These are phyloP conservation scores for Penicillium robsamsonii DNA, from an alignment of 495 filamentous ascomycete genomes.

Conservation along the genomic window DNA sequence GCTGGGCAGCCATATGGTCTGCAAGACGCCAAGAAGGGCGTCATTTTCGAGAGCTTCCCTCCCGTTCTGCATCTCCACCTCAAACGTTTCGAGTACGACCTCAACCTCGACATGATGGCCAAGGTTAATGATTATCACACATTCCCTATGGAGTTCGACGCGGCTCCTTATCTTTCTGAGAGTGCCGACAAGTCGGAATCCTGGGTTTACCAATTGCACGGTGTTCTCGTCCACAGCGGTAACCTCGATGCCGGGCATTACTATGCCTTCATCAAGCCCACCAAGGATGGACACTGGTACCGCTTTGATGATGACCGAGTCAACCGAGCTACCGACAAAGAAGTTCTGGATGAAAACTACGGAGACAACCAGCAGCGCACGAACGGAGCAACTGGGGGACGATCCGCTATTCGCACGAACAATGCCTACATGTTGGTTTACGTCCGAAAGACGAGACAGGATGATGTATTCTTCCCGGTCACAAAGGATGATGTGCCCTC, in stretches of 20 bases:
- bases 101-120: constrained; percentile 94
- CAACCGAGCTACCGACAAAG: constrained; percentile 84
- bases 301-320: constrained; percentile 97
- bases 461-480: constrained; percentile 75
- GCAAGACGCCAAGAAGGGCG: constrained; percentile 95
- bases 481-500: constrained; percentile 71
- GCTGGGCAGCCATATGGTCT: constrained; percentile 83
- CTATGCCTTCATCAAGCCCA: constrained; percentile 93
- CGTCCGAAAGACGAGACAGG: constrained; percentile 78
- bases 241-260: constrained; percentile 99
- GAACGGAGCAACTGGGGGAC: constrained; percentile 56
- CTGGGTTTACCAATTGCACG: constrained; percentile 88
- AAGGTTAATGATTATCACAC: constrained; percentile 99
- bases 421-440: constrained; percentile 99
- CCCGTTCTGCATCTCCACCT: constrained; percentile 93
- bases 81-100: constrained; percentile 97
- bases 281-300: constrained; percentile 90
- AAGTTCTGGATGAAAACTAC: constrained; percentile 95
- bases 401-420: constrained; percentile 65
- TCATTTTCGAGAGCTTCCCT: constrained; percentile 94
- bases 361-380: constrained; percentile 76
- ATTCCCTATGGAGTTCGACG: constrained; percentile 92
- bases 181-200: constrained; percentile 85
- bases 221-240: constrained; percentile 93
- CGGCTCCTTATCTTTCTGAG: constrained; percentile 79